These are phyloP conservation scores for Trichosporon sp. DNA, from an alignment of 1,284 basidiomycete species.

Conservation along the genomic window DNA sequence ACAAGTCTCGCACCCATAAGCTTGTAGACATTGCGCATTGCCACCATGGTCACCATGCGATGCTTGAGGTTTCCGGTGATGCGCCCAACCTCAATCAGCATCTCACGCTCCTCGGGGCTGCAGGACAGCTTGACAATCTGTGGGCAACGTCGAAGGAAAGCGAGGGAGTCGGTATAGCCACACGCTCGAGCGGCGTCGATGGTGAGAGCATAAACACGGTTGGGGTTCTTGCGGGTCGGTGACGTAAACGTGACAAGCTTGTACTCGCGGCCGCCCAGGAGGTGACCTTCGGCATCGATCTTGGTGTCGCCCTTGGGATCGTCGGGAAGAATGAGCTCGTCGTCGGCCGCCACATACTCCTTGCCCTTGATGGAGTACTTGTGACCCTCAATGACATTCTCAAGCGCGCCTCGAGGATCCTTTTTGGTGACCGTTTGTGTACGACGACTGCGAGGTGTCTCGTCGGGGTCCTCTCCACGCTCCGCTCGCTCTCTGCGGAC, in stretches of 20 bases:
- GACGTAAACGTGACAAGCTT: constrained; percentile 82
- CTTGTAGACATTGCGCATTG: constrained; percentile 89
- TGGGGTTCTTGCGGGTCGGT: constrained; percentile 67
- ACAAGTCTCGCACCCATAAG: constrained; percentile 87
- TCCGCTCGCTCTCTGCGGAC: constrained; percentile 37
- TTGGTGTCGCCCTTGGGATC: constrained; percentile 87
- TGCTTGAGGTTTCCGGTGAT: constrained; percentile 82
- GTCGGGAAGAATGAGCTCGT: constrained; percentile 78
- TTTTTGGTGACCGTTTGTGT: constrained; percentile 9
- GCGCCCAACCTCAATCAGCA: constrained; percentile 78
- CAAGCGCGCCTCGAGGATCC: constrained; percentile 22
- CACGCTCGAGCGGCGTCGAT: constrained; percentile 94
- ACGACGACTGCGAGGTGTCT: constrained; percentile 8
- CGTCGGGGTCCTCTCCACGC: constrained; percentile 38
- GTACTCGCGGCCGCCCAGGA: constrained; percentile 80
- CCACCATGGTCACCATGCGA: constrained; percentile 86
- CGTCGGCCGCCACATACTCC: constrained; percentile 72
- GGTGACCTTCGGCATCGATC: constrained; percentile 74
- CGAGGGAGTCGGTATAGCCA: constrained; percentile 92
- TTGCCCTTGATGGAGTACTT: constrained; percentile 58
- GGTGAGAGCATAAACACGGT: constrained; percentile 85
- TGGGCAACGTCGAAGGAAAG: constrained; percentile 88
- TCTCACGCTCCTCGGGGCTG: constrained; percentile 80
- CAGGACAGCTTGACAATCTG: constrained; percentile 85
- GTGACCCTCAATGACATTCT: constrained; percentile 23